Evolutionary conservation across 129 eudicot species (phyloP).

Genomic region (Artemisia argyi): DNA sequence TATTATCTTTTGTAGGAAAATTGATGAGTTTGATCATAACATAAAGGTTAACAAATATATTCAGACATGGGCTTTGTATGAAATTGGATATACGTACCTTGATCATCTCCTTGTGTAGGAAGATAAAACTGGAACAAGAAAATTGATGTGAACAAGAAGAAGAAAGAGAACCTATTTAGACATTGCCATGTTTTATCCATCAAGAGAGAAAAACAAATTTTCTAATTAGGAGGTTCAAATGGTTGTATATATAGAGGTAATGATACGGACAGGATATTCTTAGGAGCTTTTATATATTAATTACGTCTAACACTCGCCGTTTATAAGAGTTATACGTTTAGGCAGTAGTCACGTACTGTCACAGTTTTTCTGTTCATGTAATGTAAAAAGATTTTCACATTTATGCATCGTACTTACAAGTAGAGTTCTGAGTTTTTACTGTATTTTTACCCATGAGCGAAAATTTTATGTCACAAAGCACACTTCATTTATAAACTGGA

Average conservation of each 20-base stretch:
- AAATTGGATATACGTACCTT: slow-evolving; percentile 26
- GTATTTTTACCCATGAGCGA: too few species aligned
- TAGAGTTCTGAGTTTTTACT: too few species aligned
- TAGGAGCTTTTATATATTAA: neutral
- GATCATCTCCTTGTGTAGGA: slow-evolving; percentile 30
- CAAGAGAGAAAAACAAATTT: slow-evolving; percentile 20
- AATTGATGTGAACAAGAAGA: slow-evolving; percentile 34
- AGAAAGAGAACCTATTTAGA: slow-evolving; percentile 17
- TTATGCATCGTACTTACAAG: too few species aligned
- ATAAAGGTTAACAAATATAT: neutral
- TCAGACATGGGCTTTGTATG: neutral
- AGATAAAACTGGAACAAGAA: slow-evolving; percentile 30
- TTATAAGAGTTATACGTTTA: neutral
- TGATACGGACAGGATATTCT: slow-evolving; percentile 24
- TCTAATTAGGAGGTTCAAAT: slow-evolving; percentile 1
- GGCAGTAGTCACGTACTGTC: too few species aligned
- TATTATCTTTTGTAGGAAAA: too few species aligned
- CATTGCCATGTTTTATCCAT: slow-evolving; percentile 38
- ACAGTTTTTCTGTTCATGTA: too few species aligned
- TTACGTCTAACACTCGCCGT: neutral
- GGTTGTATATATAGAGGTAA: slow-evolving; percentile 26
- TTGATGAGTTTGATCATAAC: too few species aligned
- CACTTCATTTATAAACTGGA: neutral
- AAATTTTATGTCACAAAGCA: neutral
- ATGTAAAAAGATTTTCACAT: too few species aligned